Percentiles rank a stretch among this genome's conserved stretches.
Conservation (phyloP, 2,329 filamentous ascomycete genomes). For the Bimuria novae-zelandiae region DNA sequence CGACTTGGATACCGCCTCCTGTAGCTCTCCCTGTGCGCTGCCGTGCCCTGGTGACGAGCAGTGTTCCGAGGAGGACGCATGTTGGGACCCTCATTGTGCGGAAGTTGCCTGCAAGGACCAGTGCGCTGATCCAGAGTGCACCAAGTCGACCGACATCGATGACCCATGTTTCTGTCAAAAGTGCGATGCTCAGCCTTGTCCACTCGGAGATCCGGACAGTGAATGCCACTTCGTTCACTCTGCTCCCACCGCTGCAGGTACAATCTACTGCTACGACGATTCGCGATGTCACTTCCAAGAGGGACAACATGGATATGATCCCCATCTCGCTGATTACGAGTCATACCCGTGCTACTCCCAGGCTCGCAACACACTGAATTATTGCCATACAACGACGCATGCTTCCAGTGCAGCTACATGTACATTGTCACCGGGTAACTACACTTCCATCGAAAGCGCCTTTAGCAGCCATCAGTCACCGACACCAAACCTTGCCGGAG, state of each 20-base stretch:
- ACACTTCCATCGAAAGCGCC: conserved; percentile 36
- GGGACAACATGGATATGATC: conserved; percentile 27
- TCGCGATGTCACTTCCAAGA: conserved; percentile 42
- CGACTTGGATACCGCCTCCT: conserved; percentile 31
- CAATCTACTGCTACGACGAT: conserved; percentile 43
- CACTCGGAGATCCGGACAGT: conserved; percentile 34
- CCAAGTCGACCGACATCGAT: conserved; percentile 35
- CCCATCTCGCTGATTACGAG: conserved; percentile 31
- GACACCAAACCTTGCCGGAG: conserved; percentile 18
- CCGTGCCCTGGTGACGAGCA: conserved; percentile 36
- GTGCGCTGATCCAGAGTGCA: conserved; percentile 43
- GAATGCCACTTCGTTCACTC: conserved; percentile 42
- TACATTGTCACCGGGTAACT: conserved; percentile 38
- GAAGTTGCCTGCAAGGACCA: conserved; percentile 34
- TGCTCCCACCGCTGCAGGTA: conserved; percentile 34
- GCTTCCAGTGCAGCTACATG: conserved; percentile 36
- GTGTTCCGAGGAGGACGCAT: conserved; percentile 37
- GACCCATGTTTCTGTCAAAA: conserved; percentile 42
- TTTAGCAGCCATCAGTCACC: conserved; percentile 36
- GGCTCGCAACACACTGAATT: conserved; percentile 22
- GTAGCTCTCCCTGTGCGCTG: conserved; percentile 23
- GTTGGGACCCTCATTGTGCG: conserved; percentile 45
- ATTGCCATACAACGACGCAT: conserved; percentile 23
- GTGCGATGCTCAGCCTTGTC: conserved; percentile 39
- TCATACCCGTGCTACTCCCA: conserved; percentile 39